Percentiles rank a stretch among this genome's conserved stretches.
phyloP scores from a whole-genome alignment of 2,329 filamentous ascomycete genomes.

The Cladophialophora carrionii region DNA sequence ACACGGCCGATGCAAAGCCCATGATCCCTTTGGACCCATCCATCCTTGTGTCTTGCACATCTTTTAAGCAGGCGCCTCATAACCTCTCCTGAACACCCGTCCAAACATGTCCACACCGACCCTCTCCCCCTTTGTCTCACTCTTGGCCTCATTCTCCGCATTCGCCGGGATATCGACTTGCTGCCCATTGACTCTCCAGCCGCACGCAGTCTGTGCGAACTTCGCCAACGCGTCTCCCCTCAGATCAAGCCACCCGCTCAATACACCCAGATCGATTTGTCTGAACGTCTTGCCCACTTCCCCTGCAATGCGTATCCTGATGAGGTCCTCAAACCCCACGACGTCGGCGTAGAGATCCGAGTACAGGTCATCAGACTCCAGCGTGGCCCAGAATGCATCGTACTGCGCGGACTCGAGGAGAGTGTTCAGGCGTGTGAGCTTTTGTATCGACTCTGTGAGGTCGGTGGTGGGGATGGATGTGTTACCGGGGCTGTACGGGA shows the following conservation, averaged over 20 bases:
- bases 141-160: constrained; percentile 96
- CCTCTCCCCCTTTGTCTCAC: constrained; percentile 91
- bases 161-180: constrained; percentile 81
- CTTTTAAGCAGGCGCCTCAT: constrained; percentile 73
- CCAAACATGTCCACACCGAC: constrained; percentile 63
- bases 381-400: constrained; percentile 85
- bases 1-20: neutral
- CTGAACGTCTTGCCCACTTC: constrained; percentile 81
- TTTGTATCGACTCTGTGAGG: constrained; percentile 84
- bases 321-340: constrained; percentile 88
- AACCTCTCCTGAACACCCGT: constrained; percentile 77
- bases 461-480: constrained; percentile 50
- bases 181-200: constrained; percentile 74
- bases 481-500: constrained; percentile 60
- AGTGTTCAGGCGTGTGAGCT: constrained; percentile 80
- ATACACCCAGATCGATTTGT: constrained; percentile 67
- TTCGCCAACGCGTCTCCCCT: constrained; percentile 68
- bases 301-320: constrained; percentile 85
- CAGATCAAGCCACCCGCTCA: constrained; percentile 77
- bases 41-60: neutral
- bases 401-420: constrained; percentile 91
- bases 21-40: neutral
- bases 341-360: constrained; percentile 95
- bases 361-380: constrained; percentile 93
- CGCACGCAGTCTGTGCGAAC: constrained; percentile 82